These are phyloP conservation scores for Ustilago curta DNA, from an alignment of 1,284 basidiomycete genomes.

Conservation along the genomic window DNA sequence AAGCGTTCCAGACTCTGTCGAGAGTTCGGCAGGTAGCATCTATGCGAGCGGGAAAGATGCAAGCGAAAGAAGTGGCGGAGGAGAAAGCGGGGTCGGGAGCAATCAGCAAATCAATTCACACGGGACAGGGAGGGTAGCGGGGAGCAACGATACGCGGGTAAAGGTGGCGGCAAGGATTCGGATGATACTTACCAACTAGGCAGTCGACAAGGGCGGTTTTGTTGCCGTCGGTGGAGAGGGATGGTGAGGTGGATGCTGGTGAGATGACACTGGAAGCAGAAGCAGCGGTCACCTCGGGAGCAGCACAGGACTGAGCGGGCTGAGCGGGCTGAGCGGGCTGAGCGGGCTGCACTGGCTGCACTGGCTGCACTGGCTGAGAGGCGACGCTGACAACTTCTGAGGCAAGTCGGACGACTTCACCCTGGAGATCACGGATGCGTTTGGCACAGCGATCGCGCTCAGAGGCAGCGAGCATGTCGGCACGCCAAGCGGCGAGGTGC, in stretches of 20 bases:
- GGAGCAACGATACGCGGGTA: background rate
- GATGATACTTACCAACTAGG: conserved; percentile 58
- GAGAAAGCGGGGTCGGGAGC: conserved; percentile 3
- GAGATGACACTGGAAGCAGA: conserved; percentile 21
- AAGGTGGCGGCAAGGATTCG: background rate
- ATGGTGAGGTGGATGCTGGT: conserved; percentile 31
- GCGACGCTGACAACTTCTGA: conserved; percentile 26
- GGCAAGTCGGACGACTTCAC: conserved; percentile 38
- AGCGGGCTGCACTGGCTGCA: conserved; percentile 8
- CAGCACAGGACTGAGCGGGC: conserved; percentile 7
- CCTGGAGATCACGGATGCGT: conserved; percentile 38
- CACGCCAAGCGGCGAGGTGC: conserved; percentile 36
- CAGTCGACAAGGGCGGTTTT: conserved; percentile 56
- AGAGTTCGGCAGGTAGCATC: conserved; percentile 51
- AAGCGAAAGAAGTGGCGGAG: too few relatives aligned
- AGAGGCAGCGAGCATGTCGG: conserved; percentile 25
- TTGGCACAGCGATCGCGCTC: conserved; percentile 34
- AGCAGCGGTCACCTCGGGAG: conserved; percentile 3
- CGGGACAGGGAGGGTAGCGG: background rate
- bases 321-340: conserved; percentile 9
- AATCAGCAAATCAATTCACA: conserved; percentile 16
- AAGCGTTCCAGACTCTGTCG: conserved; percentile 52
- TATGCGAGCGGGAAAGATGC: conserved; percentile 6
- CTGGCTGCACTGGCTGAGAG: conserved; percentile 14
- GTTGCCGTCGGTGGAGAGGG: conserved; percentile 23